Conservation (phyloP, 2,329 filamentous ascomycete genomes). For the Acephala macrosclerotiorum region DNA sequence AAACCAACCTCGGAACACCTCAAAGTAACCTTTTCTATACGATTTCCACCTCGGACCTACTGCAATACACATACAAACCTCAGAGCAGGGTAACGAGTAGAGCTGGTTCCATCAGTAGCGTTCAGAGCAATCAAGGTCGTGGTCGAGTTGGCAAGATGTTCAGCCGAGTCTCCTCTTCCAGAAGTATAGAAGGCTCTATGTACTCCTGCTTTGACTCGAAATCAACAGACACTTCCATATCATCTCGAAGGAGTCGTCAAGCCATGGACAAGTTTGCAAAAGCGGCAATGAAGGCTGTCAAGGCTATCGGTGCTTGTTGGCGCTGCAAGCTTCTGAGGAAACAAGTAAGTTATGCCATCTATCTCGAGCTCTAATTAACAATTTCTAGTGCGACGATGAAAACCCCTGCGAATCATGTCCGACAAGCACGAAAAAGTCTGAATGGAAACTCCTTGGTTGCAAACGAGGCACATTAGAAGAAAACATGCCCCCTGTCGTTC, state of each 20-base stretch:
- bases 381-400: slow-evolving; percentile 12
- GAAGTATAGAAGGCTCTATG: not conserved
- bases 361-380: not conserved
- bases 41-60: too few species aligned
- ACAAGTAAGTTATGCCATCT: slow-evolving; percentile 18
- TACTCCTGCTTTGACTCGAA: slow-evolving; percentile 5
- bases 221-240: not conserved
- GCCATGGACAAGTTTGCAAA: slow-evolving; percentile 9
- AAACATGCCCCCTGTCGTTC: slow-evolving; percentile 19
- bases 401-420: slow-evolving; percentile 23
- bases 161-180: not conserved
- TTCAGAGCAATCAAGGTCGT: not conserved
- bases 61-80: too few species aligned
- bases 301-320: slow-evolving; percentile 31
- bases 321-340: slow-evolving; percentile 29
- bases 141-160: not conserved
- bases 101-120: not conserved
- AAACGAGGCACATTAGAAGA: slow-evolving; percentile 24
- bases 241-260: not conserved
- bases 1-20: too few species aligned
- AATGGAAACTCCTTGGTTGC: slow-evolving; percentile 27
- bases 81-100: not conserved
- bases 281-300: slow-evolving; percentile 27
- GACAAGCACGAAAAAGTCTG: slow-evolving; percentile 10
- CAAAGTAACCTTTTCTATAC: not conserved